Base-by-base conservation (phyloP, 495 filamentous ascomycete species). In the Daldinia loculata region DNA sequence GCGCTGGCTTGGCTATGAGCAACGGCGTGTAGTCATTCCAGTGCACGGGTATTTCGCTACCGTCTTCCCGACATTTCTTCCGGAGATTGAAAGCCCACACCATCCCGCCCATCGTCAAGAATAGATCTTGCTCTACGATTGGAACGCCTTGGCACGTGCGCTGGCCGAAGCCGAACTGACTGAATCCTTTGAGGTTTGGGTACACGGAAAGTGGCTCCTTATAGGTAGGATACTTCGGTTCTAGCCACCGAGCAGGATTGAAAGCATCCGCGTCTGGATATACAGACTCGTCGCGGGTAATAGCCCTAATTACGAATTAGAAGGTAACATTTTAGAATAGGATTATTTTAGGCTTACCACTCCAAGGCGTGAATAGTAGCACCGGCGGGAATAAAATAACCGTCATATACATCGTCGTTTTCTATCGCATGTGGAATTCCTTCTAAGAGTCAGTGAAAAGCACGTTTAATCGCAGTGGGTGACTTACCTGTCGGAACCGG, bases 211-310 rank as follows among this genome's bases (percentile, higher is more conserved):
- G 76, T 0, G 87, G 87, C 61, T 84, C 86, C 56, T 82, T 81
- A 75, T 84, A 89, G 3, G 85, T 88, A 1, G 87, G 82, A 51
- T 78, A 87, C 15, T 71, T 57, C 0, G 87, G 79, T 62, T 81
- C 80, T 30, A 88, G 62, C 81, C 86, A 87, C 6, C 87, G 80
- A 3, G 71, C 78, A 8, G 87, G 87, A 59, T 83, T 80, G 77
- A 90, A 90, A n/a, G 77, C 67, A 30, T 91, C 88, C n/a, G 88
- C 76, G 61, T 88, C 82, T 0, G 88, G 89, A 61, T 90, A 92
- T 15, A 82, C 81, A 12, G 74, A 66, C 55, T 85, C 80, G 70
- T 91, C 85, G 56, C 89, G 84, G 30, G 88, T 85, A 67, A 91
- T 90, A 41, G 83, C 86, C 89, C 89, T 87, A 14, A 70, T 69